Percentiles rank a stretch among this genome's conserved stretches.
phyloP scores from a whole-genome alignment of 2,329 filamentous ascomycete genomes.

The Myriosclerotinia curreyana region DNA sequence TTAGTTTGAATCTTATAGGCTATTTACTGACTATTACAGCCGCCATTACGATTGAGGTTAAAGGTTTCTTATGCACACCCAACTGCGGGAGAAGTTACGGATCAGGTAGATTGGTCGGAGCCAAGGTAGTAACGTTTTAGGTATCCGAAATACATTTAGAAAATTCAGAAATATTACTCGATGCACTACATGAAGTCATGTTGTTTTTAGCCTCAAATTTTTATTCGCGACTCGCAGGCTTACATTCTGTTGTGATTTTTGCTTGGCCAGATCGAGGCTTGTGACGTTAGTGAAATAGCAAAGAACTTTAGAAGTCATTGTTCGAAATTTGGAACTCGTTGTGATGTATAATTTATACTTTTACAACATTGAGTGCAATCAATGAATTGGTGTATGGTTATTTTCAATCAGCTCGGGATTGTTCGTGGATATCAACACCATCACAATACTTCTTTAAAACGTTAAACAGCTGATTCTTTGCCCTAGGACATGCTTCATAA shows the following conservation, averaged over 20 bases:
- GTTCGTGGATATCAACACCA: no score
- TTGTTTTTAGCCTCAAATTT: not conserved
- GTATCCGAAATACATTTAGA: constrained; percentile 7
- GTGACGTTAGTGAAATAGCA: not conserved
- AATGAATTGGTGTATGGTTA: not conserved
- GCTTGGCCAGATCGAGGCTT: not conserved
- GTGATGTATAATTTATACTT: not conserved
- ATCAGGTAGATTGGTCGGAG: constrained; percentile 97
- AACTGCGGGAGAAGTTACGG: constrained; percentile 67
- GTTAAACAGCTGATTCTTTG: not conserved
- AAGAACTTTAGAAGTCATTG: not conserved
- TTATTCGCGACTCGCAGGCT: not conserved
- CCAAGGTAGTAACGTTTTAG: constrained; percentile 44
- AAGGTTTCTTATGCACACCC: constrained; percentile 78
- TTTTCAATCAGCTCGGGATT: not conserved
- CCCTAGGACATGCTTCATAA: not conserved
- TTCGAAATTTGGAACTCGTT: not conserved
- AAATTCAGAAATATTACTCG: constrained; percentile 11
- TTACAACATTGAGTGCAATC: not conserved
- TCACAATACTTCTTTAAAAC: not conserved
- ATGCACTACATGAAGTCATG: constrained; percentile 9
- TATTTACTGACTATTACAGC: constrained; percentile 48
- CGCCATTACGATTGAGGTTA: constrained; percentile 75
- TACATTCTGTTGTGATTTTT: not conserved
- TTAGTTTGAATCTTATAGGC: constrained; percentile 12